Percentiles rank a stretch among this genome's conserved stretches.
These are phyloP conservation scores for Xylaria hypoxylon DNA, from an alignment of 2,329 filamentous ascomycete species.

Conservation along the genomic window DNA sequence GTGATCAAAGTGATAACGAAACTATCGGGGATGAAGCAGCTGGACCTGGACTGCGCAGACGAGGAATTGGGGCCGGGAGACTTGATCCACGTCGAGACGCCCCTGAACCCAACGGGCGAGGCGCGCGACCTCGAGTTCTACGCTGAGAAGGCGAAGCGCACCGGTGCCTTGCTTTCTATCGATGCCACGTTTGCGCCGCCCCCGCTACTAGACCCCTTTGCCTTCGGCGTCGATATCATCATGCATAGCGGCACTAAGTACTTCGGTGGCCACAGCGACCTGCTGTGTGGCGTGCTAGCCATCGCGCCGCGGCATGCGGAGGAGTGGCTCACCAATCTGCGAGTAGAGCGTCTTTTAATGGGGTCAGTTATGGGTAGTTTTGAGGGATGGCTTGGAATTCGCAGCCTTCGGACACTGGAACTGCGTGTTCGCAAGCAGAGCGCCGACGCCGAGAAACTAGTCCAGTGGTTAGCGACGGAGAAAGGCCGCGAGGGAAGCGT, in stretches of 20 bases:
- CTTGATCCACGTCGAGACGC: constrained; percentile 91
- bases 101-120: constrained; percentile 89
- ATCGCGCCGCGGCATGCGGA: constrained; percentile 65
- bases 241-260: constrained; percentile 98
- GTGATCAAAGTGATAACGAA: constrained; percentile 80
- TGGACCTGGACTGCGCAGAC: constrained; percentile 76
- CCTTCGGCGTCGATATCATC: constrained; percentile 82
- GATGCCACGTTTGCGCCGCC: constrained; percentile 95
- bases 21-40: constrained; percentile 78
- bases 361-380: constrained; percentile 89
- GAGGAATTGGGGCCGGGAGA: constrained; percentile 80
- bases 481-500: constrained; percentile 50
- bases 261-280: constrained; percentile 92
- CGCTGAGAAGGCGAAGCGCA: constrained; percentile 75
- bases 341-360: constrained; percentile 77
- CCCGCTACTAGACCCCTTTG: constrained; percentile 86
- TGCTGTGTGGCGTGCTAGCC: constrained; percentile 87
- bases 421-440: constrained; percentile 84
- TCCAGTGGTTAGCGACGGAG: constrained; percentile 72
- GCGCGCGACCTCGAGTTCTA: constrained; percentile 79
- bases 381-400: constrained; percentile 91
- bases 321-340: constrained; percentile 71
- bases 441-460: constrained; percentile 74
- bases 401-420: constrained; percentile 87
- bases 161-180: constrained; percentile 82